phyloP scores from a whole-genome alignment of 352 stramenopile genomes.

The Pythium myriotylum region DNA sequence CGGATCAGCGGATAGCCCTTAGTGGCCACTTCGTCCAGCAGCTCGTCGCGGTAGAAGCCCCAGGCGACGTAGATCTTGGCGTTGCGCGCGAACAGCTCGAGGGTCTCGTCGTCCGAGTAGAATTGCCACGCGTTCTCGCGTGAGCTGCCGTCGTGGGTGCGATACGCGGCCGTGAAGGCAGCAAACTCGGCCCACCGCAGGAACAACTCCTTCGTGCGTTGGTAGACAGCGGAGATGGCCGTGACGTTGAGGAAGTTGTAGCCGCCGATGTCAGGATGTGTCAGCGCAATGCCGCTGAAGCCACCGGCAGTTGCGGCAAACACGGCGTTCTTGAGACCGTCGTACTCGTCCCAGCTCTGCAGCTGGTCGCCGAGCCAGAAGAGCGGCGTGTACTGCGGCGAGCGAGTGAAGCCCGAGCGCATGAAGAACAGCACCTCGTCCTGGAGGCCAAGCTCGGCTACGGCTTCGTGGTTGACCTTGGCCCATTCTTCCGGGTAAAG shows the following conservation, averaged over 20 bases:
- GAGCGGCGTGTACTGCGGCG: constrained; percentile 21
- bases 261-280: constrained; percentile 21
- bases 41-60: constrained; percentile 19
- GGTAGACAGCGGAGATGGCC: constrained; percentile 4
- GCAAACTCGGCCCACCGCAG: constrained; percentile 21
- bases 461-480: constrained; percentile 18
- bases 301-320: constrained; percentile 16
- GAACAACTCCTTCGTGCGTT: constrained; percentile 16
- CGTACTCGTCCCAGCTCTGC: constrained; percentile 20
- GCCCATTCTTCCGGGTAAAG: constrained; percentile 20
- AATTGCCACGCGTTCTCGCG: constrained; percentile 20
- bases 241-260: constrained; percentile 22
- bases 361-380: constrained; percentile 22
- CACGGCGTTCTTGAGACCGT: constrained; percentile 21
- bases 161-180: constrained; percentile 21
- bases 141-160: constrained; percentile 20
- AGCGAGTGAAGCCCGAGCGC: constrained; percentile 19
- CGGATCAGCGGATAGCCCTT: constrained; percentile 8
- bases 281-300: constrained; percentile 20
- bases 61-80: constrained; percentile 19
- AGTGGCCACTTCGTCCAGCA: constrained; percentile 7
- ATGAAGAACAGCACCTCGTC: constrained; percentile 21
- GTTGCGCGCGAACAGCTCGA: constrained; percentile 12
- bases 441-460: constrained; percentile 16
- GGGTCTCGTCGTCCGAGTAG: constrained; percentile 19